Percentiles rank a stretch among this genome's conserved stretches.
phyloP scores from a whole-genome alignment of 139 green algal genomes.

The Tetratostichococcus sp. region DNA sequence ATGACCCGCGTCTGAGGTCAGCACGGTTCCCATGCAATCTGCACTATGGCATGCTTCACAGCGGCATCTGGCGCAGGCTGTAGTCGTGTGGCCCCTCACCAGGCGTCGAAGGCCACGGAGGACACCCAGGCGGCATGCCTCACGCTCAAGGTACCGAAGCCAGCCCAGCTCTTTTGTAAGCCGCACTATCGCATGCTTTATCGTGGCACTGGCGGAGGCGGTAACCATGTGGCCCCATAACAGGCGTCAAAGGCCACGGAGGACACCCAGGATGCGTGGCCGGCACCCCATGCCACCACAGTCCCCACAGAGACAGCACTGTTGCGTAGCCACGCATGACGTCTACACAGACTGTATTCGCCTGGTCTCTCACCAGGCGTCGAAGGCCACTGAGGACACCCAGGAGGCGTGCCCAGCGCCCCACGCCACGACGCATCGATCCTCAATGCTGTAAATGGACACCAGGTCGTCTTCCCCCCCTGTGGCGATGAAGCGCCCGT shows the following conservation, averaged over 20 bases:
- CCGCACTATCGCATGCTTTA: not conserved
- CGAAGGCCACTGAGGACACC: constrained; percentile 71
- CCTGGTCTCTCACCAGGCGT: constrained; percentile 41
- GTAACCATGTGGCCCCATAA: no score
- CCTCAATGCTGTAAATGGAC: constrained; percentile 59
- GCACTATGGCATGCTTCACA: no score
- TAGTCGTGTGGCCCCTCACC: no score
- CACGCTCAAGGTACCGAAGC: no score
- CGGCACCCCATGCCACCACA: constrained; percentile 70
- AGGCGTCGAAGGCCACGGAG: constrained; percentile 51
- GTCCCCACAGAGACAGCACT: no score
- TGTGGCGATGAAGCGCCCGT: constrained; percentile 71
- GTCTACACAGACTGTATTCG: not conserved
- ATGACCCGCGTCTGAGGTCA: no score
- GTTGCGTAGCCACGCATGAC: constrained; percentile 23
- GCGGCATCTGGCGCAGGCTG: no score
- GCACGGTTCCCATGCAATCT: no score
- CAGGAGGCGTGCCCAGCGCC: constrained; percentile 78
- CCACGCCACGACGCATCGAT: constrained; percentile 53
- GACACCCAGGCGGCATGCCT: no score
- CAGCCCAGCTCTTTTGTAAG: not conserved
- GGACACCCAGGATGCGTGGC: constrained; percentile 78
- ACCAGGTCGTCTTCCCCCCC: constrained; percentile 93
- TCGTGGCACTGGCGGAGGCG: no score
- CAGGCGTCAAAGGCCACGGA: constrained; percentile 70